Conservation (phyloP, 1,284 basidiomycete genomes). For the Malassezia pachydermatis region DNA sequence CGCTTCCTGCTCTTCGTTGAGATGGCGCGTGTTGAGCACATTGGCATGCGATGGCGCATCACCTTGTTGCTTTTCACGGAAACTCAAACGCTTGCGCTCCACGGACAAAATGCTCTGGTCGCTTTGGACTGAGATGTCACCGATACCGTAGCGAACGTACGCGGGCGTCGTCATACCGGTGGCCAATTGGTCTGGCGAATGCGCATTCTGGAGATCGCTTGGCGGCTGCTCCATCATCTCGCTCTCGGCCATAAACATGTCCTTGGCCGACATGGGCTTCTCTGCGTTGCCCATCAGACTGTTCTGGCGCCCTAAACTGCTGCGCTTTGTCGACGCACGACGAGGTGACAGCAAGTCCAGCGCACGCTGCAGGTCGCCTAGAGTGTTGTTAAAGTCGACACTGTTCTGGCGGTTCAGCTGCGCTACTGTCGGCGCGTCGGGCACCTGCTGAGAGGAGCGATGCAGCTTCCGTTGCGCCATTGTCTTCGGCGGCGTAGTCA, state of each 20-base stretch:
- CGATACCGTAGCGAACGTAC: slow-evolving; percentile 2
- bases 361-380: slow-evolving; percentile 19
- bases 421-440: neutral
- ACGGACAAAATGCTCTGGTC: too few relatives aligned
- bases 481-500: too few relatives aligned
- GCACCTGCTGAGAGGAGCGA: neutral
- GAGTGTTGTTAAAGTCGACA: slow-evolving; percentile 16
- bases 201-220: too few relatives aligned
- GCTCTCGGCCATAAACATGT: too few relatives aligned
- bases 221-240: too few relatives aligned
- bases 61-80: too few relatives aligned
- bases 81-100: too few relatives aligned
- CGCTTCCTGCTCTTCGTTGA: neutral
- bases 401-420: slow-evolving; percentile 12
- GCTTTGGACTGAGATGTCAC: neutral
- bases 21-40: too few relatives aligned
- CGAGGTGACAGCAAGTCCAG: slow-evolving; percentile 14
- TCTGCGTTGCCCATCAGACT: neutral
- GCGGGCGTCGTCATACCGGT: slow-evolving; percentile 1
- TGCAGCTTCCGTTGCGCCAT: neutral
- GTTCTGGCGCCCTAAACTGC: neutral
- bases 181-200: too few relatives aligned
- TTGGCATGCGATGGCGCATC: too few relatives aligned
- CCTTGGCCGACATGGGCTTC: neutral
- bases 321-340: neutral